These are phyloP conservation scores for Penicillium italicum DNA, from an alignment of 2,329 filamentous ascomycete genomes.

Conservation along the genomic window DNA sequence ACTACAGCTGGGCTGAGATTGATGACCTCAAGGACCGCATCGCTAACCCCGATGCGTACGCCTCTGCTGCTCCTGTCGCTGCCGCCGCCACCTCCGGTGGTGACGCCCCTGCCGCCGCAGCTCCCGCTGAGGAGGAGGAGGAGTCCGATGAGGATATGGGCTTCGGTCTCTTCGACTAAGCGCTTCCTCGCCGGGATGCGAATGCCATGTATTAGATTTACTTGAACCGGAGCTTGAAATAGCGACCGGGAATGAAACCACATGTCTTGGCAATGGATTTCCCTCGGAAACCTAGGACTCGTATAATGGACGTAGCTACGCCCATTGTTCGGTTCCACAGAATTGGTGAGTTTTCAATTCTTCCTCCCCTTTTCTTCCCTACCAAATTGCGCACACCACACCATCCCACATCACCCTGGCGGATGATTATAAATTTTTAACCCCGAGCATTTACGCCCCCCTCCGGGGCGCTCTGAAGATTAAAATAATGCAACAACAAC, in stretches of 20 bases:
- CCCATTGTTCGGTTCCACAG: constrained; percentile 29
- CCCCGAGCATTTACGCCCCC: constrained; percentile 50
- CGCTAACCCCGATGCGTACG: constrained; percentile 97
- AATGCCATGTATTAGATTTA: constrained; percentile 40
- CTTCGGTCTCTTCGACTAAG: constrained; percentile 76
- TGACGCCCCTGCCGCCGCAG: constrained; percentile 51
- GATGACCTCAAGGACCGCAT: constrained; percentile 99
- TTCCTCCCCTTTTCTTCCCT: too few relatives aligned
- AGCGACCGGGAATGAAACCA: constrained; percentile 33
- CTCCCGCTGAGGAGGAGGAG: constrained; percentile 63
- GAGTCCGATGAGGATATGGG: constrained; percentile 61
- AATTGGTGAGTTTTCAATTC: constrained; percentile 25
- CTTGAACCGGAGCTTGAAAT: constrained; percentile 28
- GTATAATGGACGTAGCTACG: constrained; percentile 36
- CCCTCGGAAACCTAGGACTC: constrained; percentile 16
- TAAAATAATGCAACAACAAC: constrained; percentile 58
- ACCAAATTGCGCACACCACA: too few relatives aligned
- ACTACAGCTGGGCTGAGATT: constrained; percentile 92
- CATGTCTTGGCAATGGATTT: constrained; percentile 28
- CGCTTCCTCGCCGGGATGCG: constrained; percentile 28
- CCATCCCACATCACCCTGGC: constrained; percentile 24
- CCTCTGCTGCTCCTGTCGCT: constrained; percentile 69
- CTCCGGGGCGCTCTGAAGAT: constrained; percentile 51
- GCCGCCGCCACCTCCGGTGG: constrained; percentile 52
- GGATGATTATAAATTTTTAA: constrained; percentile 67